Conservation (phyloP, 495 filamentous ascomycete genomes). For the Penicillium flavigenum region DNA sequence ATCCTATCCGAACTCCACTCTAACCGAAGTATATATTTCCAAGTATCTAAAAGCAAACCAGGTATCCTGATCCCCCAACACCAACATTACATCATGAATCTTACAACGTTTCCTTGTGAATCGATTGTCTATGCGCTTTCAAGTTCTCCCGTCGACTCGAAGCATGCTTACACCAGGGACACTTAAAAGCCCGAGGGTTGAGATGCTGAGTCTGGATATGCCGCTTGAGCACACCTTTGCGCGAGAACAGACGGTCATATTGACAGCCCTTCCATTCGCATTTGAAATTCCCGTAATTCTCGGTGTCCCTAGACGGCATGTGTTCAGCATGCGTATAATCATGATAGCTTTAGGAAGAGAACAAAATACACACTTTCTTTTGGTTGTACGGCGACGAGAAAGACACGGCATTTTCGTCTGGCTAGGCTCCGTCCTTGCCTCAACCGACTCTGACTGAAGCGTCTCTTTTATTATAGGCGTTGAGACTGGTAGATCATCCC, state of each 20-base stretch:
- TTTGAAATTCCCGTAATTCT: neutral
- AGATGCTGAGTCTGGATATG: conserved; percentile 12
- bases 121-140: conserved; percentile 3
- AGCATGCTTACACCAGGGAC: conserved; percentile 6
- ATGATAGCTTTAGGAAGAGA: neutral
- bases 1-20: conserved; percentile 5
- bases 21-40: conserved; percentile 7
- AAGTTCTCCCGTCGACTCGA: conserved; percentile 9
- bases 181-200: conserved; percentile 1
- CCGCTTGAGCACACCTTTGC: conserved; percentile 9
- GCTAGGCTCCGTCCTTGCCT: neutral
- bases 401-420: neutral
- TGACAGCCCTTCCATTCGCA: conserved; percentile 8
- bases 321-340: neutral
- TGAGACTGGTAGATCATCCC: neutral
- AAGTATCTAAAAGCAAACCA: neutral
- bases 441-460: neutral
- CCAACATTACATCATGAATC: neutral
- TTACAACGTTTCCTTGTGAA: conserved; percentile 1
- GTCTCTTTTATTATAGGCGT: neutral
- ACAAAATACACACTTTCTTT: neutral
- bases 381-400: neutral
- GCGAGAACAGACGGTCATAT: conserved; percentile 10
- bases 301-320: neutral
- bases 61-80: neutral